phyloP scores from a whole-genome alignment of 768 basidiomycete genomes.

The Podaxis sp. region DNA sequence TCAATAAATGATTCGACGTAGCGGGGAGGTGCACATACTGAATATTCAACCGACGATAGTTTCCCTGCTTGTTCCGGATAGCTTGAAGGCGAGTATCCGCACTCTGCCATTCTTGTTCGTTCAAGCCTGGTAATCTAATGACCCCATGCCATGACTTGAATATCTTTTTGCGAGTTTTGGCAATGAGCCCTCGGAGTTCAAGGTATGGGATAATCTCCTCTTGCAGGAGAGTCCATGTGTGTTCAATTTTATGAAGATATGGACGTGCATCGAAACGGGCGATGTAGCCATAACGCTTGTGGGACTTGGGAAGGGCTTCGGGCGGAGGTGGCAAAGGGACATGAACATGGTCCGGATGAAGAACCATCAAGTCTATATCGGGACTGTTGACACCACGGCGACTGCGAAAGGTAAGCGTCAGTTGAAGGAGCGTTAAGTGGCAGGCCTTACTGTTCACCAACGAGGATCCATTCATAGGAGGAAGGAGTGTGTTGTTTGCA shows the following conservation, averaged over 20 bases:
- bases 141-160: conserved; percentile 48
- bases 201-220: conserved; percentile 31
- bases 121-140: conserved; percentile 37
- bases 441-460: conserved; percentile 52
- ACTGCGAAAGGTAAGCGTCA: conserved; percentile 17
- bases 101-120: conserved; percentile 12
- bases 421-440: neutral
- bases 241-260: conserved; percentile 8
- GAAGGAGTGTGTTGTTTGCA: conserved; percentile 40
- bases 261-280: conserved; percentile 2
- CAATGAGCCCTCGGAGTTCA: conserved; percentile 43
- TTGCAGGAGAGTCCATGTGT: conserved; percentile 18
- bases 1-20: conserved; percentile 3
- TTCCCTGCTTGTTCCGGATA: conserved; percentile 27
- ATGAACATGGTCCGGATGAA: conserved; percentile 41
- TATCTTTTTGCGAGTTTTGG: conserved; percentile 26
- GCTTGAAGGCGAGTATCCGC: conserved; percentile 20
- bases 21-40: conserved; percentile 23
- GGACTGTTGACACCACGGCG: conserved; percentile 38
- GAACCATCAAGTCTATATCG: conserved; percentile 38
- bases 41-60: conserved; percentile 34
- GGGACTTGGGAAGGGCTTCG: conserved; percentile 10
- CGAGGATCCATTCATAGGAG: conserved; percentile 45
- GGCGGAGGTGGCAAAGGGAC: conserved; percentile 32
- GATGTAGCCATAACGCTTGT: neutral